phyloP scores from a whole-genome alignment of 192 early-diverging fungal genomes.

The Backusella liffmaniae region DNA sequence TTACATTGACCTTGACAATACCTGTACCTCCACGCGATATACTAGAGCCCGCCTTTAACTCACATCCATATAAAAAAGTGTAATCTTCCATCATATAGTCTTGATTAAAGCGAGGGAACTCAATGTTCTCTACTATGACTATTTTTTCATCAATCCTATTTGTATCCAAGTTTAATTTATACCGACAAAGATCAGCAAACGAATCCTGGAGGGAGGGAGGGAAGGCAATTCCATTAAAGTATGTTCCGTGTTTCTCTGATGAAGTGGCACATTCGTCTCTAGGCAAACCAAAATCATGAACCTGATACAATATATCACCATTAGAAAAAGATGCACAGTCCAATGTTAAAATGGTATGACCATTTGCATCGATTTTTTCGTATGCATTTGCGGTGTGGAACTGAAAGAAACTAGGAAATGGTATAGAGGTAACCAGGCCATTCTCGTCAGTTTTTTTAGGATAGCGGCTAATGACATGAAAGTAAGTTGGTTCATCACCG shows the following conservation, averaged over 20 bases:
- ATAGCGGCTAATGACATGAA: conserved; percentile 12
- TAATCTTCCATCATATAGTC: background rate
- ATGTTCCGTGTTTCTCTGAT: background rate
- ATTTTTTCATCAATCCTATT: background rate
- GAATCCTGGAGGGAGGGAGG: background rate
- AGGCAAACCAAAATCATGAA: background rate
- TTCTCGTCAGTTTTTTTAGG: background rate
- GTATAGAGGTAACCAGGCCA: background rate
- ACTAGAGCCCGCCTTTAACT: background rate
- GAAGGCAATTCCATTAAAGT: background rate
- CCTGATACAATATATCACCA: conserved; percentile 2
- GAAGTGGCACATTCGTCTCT: background rate
- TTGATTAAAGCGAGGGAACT: conserved; percentile 3
- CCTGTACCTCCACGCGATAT: background rate
- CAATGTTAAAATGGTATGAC: background rate
- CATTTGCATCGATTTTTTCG: background rate
- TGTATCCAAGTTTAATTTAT: background rate
- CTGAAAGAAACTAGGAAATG: background rate
- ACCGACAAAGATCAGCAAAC: conserved; percentile 16
- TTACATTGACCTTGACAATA: background rate
- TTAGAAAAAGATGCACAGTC: conserved; percentile 3
- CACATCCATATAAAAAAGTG: conserved; percentile 2
- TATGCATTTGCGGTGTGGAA: conserved; percentile 16
- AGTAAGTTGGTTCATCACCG: background rate
- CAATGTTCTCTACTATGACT: background rate